Base-by-base conservation (phyloP, 768 basidiomycete genomes). In the Termitomyces sp. region DNA sequence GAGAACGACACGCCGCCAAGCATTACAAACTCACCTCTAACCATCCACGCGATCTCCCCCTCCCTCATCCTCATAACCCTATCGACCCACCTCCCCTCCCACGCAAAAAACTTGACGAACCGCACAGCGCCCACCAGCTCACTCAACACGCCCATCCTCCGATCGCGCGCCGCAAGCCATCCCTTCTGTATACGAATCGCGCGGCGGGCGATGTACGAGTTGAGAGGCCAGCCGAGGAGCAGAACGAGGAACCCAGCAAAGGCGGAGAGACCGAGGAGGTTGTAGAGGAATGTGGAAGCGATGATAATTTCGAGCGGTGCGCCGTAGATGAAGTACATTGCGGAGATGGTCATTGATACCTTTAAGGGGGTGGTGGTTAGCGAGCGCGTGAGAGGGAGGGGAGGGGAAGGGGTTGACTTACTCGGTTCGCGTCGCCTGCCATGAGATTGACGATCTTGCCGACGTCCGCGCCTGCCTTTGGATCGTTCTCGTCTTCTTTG, bases 401-500 rank as follows among this genome's bases (percentile, higher is more conserved):
- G 41, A 38, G 1, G n/a, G 48, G 35, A 50, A 42, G 27, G n/a
- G 21, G 43, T 4, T 32, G 16, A 66, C 72, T 38, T 46, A 82
- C 78, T 47, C 78, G 73, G 64, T 85, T 87, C 2, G 86, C 84
- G 66, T 92, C 90, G 7, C 82, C 84, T 14, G 89, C 85, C 92
- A 95, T 95, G 35, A 95, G 71, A 62, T 92, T 92, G 54, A 95
- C 90, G 52, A 95, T 91, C 69, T 95, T 94, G 12, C 94, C 94
- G 12, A 90, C 78, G 67, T 93, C 90, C 8, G 94, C 94, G 16
- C 91, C 89, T 0, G 87, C 81, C 62, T 83, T 87, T 1, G 85
- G 82, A 31, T 90, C 79, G 44, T 80, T 75, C 62, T 72, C 75
- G 10, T 69, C 72, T 29, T 68, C 68, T 54, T 74, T 51, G 5